Conservation (phyloP, 495 filamentous ascomycete genomes). For the Penicillium coffeae region DNA sequence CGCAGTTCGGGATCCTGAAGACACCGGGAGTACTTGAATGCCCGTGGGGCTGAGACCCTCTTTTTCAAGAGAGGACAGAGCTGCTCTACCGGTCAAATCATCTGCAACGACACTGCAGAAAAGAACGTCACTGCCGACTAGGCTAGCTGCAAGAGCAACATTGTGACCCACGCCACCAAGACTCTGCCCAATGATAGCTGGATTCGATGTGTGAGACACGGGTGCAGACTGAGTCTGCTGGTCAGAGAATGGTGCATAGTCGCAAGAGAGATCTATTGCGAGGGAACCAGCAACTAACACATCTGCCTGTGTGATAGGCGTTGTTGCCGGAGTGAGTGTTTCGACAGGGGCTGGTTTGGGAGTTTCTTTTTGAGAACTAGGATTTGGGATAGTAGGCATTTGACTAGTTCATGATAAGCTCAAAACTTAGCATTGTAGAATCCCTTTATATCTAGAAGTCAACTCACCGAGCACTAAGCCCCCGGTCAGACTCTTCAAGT, state of each 20-base stretch:
- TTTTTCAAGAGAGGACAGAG: conserved; percentile 56
- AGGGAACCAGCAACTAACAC: conserved; percentile 87
- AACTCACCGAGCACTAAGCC: conserved; percentile 40
- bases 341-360: conserved; percentile 11
- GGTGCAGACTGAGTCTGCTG: conserved; percentile 39
- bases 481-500: conserved; percentile 43
- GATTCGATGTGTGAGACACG: conserved; percentile 78
- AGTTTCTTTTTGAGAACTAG: conserved; percentile 24
- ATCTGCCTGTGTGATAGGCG: conserved; percentile 34
- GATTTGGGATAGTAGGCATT: conserved; percentile 36
- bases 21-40: conserved; percentile 53
- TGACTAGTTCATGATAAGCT: conserved; percentile 34
- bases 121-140: conserved; percentile 51
- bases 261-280: conserved; percentile 82
- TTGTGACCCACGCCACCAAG: conserved; percentile 96
- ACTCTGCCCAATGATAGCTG: conserved; percentile 70
- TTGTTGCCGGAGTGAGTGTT: neutral
- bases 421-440: conserved; percentile 30
- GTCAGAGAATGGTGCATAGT: conserved; percentile 53
- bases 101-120: conserved; percentile 75
- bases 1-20: conserved; percentile 60
- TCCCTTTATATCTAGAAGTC: conserved; percentile 16
- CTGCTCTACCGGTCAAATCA: conserved; percentile 71
- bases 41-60: conserved; percentile 61
- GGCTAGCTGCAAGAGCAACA: conserved; percentile 74